These are phyloP conservation scores for Venustampulla echinocandica DNA, from an alignment of 495 filamentous ascomycete genomes.

Conservation along the genomic window DNA sequence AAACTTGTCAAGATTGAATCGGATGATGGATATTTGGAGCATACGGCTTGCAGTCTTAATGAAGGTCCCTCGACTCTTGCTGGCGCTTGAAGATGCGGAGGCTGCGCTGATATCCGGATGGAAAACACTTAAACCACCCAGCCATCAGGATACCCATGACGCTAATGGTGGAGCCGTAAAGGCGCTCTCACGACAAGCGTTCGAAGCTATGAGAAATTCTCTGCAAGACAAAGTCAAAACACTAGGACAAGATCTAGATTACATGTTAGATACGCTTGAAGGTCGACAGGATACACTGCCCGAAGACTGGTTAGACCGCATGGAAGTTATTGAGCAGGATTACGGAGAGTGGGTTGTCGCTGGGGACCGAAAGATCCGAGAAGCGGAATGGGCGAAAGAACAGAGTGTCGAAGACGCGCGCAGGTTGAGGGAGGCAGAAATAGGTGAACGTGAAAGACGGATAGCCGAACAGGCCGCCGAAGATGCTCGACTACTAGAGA, in stretches of 20 bases:
- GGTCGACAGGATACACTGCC: conserved; percentile 75
- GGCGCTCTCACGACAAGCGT: conserved; percentile 31
- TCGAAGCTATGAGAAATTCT: conserved; percentile 52
- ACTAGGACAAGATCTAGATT: conserved; percentile 67
- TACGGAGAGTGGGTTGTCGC: conserved; percentile 63
- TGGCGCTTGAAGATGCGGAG: conserved; percentile 55
- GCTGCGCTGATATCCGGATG: conserved; percentile 55
- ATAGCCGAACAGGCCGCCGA: conserved; percentile 1
- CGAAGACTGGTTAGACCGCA: conserved; percentile 74
- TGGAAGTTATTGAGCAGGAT: conserved; percentile 73
- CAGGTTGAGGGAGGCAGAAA: not conserved
- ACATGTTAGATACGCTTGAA: conserved; percentile 76
- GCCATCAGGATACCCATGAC: not conserved
- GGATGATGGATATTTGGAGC: conserved; percentile 64
- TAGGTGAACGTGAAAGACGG: not conserved
- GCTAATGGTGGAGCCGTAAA: not conserved
- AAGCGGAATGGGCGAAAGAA: conserved; percentile 19
- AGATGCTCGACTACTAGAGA: not conserved
- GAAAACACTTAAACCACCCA: conserved; percentile 37
- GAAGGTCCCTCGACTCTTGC: conserved; percentile 59
- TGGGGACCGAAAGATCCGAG: conserved; percentile 17
- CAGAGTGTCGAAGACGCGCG: conserved; percentile 12
- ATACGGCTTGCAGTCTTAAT: conserved; percentile 65
- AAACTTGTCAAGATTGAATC: conserved; percentile 61
- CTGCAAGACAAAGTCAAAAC: conserved; percentile 61